phyloP scores from a whole-genome alignment of 2,329 filamentous ascomycete species.

The Lasiodiplodia citricola region DNA sequence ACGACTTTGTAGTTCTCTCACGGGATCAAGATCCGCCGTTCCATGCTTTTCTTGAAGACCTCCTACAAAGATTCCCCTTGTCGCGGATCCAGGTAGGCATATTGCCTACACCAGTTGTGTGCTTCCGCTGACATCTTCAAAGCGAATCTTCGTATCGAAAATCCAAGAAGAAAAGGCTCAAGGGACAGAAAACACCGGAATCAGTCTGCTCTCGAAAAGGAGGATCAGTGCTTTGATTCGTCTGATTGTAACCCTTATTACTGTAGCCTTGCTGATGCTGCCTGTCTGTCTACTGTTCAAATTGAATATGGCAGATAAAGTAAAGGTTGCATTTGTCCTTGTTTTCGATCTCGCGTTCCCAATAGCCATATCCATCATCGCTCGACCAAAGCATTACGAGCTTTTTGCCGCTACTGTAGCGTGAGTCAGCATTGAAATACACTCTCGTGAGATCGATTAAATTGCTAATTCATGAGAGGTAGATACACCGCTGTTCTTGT shows the following conservation, averaged over 20 bases:
- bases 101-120: too few relatives aligned
- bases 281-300: slow-evolving; percentile 31
- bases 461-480: neutral
- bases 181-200: neutral
- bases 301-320: slow-evolving; percentile 15
- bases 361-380: slow-evolving; percentile 28
- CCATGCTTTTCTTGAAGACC: neutral
- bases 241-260: neutral
- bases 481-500: slow-evolving; percentile 1
- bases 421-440: slow-evolving; percentile 23
- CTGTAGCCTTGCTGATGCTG: slow-evolving; percentile 21
- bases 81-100: neutral
- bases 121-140: neutral
- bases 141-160: neutral
- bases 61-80: neutral
- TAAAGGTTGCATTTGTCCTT: slow-evolving; percentile 30
- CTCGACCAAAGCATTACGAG: slow-evolving; percentile 30
- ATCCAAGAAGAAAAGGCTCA: neutral
- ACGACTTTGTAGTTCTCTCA: slow-evolving; percentile 28
- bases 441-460: neutral
- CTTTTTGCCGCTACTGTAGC: slow-evolving; percentile 34
- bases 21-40: slow-evolving; percentile 25
- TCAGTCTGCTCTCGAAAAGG: neutral
- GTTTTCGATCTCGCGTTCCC: slow-evolving; percentile 30
- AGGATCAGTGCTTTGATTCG: neutral